Base-by-base conservation (phyloP, 1,284 basidiomycete genomes). In the Austroboletus olivaceoglutinosus region DNA sequence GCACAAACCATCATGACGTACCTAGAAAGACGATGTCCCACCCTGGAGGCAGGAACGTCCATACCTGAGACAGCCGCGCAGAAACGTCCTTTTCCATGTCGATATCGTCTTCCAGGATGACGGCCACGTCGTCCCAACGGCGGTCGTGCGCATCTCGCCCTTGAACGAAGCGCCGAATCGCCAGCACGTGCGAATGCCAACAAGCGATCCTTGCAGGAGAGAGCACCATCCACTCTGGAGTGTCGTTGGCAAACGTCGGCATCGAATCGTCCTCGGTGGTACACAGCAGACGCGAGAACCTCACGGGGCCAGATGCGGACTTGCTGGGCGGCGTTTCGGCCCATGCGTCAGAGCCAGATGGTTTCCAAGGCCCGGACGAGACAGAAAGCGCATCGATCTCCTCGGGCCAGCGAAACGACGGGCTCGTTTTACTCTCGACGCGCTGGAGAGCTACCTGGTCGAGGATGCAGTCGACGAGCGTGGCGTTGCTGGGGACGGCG, bases 11-110 rank as follows among this genome's bases (percentile, higher is more conserved):
- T n/a, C n/a, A n/a, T n/a, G 19, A 61, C 73, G 55, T 62, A 80
- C 89, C 90, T 47, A 92, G 69, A 56, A 87, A 86, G 34, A 90
- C 76, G 22, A 90, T 77, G 56, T 91, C 88, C 89, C 89, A 92
- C 19, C 78, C 75, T 0, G 41, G 42, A 3, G 89, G 87, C 18
- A 92, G 60, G 5, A 69, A 62, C 2, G 59, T 50, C 84, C 86
- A 88, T 42, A 90, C 63, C 6, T 59, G 57, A 31, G 58, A 60
- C 45, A 91, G 67, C 36, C 80, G 73, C 12, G 63, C 48, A 15
- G 74, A 67, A 10, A 89, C 76, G 58, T 91, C 83, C 51, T 71
- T 76, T 68, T 92, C 87, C 76, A 89, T 81, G 62, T 92, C 86
- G 15, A 92, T 71, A 54, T 91, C 89, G 63, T 92, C 90, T 69